Conservation (phyloP, 1,284 basidiomycete species). For the Fomitopsis betulina region DNA sequence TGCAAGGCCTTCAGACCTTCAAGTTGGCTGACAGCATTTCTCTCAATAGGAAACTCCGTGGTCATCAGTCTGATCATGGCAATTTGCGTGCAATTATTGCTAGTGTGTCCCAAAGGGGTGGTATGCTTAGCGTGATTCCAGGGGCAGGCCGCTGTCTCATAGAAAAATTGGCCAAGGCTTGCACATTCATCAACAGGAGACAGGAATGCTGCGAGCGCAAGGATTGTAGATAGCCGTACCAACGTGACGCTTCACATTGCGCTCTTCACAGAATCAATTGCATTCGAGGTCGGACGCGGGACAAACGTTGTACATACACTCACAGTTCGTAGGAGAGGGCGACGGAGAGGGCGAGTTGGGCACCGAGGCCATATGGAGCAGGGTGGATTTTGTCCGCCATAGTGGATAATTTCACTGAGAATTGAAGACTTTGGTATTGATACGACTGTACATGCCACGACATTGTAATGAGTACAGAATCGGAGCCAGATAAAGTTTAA, state of each 20-base stretch:
- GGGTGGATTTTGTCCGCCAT: constrained; percentile 32
- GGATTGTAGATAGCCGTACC: constrained; percentile 66
- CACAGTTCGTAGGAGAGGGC: constrained; percentile 64
- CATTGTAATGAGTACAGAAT: background rate
- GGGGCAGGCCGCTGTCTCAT: no score
- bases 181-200: no score
- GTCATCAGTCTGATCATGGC: no score
- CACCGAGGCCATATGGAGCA: constrained; percentile 49
- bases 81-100: no score
- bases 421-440: constrained; percentile 60
- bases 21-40: no score
- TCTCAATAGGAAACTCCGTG: no score
- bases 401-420: constrained; percentile 53
- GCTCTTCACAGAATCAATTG: constrained; percentile 4
- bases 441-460: constrained; percentile 43
- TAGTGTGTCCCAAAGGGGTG: no score
- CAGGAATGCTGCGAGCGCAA: constrained; percentile 41
- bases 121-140: no score
- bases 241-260: constrained; percentile 44
- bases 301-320: constrained; percentile 22
- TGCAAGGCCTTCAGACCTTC: no score
- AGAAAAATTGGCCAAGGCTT: no score
- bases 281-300: background rate
- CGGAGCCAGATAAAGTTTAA: no score
- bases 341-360: constrained; percentile 55